phyloP scores from a whole-genome alignment of 2,329 filamentous ascomycete genomes.

The Neonectria hederae region DNA sequence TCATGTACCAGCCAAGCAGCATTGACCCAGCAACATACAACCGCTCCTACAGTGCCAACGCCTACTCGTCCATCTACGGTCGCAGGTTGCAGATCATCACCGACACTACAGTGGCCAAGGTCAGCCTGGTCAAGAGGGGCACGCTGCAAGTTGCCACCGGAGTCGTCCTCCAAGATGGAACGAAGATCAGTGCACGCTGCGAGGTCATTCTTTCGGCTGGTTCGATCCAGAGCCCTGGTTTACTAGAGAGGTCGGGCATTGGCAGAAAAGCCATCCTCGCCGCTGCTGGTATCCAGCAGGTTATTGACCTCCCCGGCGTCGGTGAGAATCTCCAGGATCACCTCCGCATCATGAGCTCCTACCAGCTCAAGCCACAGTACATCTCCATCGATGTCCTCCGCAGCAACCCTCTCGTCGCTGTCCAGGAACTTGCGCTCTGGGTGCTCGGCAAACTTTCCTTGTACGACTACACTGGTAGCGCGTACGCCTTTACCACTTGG shows the following conservation, averaged over 20 bases:
- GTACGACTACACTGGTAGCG: slow-evolving; percentile 37
- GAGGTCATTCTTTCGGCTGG: slow-evolving; percentile 28
- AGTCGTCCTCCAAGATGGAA: slow-evolving; percentile 25
- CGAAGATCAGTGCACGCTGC: slow-evolving; percentile 23
- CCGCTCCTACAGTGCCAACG: slow-evolving; percentile 57
- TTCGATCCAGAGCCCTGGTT: slow-evolving; percentile 23
- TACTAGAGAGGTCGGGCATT: slow-evolving; percentile 25
- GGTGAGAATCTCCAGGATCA: slow-evolving; percentile 45
- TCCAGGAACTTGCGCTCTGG: slow-evolving; percentile 33
- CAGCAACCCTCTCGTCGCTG: slow-evolving; percentile 30
- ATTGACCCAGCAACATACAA: slow-evolving; percentile 55
- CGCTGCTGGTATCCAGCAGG: slow-evolving; percentile 13
- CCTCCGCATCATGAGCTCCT: slow-evolving; percentile 45
- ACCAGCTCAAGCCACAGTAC: slow-evolving; percentile 41
- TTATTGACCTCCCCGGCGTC: slow-evolving; percentile 19
- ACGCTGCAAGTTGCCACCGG: slow-evolving; percentile 36
- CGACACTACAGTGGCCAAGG: slow-evolving; percentile 33
- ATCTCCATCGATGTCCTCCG: slow-evolving; percentile 32
- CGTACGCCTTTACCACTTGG: slow-evolving; percentile 33
- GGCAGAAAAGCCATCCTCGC: slow-evolving; percentile 18
- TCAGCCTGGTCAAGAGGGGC: slow-evolving; percentile 27
- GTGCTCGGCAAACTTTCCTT: slow-evolving; percentile 28
- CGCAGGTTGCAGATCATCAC: slow-evolving; percentile 48
- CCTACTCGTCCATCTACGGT: slow-evolving; percentile 53
- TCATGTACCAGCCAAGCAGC: slow-evolving; percentile 59